Evolutionary conservation across 306 rosid genomes (phyloP).

Genomic region (Pterocarpus santalinus): DNA sequence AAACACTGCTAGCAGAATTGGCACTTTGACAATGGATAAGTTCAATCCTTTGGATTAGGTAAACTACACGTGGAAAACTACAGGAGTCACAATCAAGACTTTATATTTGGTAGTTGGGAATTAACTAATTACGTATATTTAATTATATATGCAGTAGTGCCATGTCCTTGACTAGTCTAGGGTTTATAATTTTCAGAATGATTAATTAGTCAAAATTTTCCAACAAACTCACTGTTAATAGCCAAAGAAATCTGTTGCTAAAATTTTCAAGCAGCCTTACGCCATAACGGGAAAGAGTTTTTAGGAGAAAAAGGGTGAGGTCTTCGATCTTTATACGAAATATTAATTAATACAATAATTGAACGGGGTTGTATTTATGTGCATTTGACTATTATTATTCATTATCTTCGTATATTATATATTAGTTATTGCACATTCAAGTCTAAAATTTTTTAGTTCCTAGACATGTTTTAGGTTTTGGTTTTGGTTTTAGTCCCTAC

Average conservation of each 20-base stretch:
- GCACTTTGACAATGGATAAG: slow-evolving; percentile 47
- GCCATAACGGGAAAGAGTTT: not conserved
- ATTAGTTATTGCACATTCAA: too few species aligned
- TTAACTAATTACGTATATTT: slow-evolving; percentile 24
- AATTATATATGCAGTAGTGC: not conserved
- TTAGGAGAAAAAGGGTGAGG: not conserved
- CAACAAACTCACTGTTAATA: slow-evolving; percentile 21
- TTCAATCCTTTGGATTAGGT: slow-evolving; percentile 51
- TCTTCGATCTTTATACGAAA: not conserved
- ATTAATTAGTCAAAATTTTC: slow-evolving; percentile 31
- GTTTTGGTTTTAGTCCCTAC: too few species aligned
- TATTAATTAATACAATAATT: not conserved
- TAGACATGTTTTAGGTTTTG: too few species aligned
- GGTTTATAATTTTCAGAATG: not conserved
- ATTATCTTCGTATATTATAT: too few species aligned
- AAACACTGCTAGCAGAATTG: slow-evolving; percentile 19
- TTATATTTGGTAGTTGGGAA: slow-evolving; percentile 8
- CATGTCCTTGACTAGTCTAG: slow-evolving; percentile 45
- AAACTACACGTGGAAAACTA: slow-evolving; percentile 62
- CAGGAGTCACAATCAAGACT: slow-evolving; percentile 48
- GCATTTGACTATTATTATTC: not conserved
- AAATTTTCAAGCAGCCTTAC: slow-evolving; percentile 21
- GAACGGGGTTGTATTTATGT: not conserved
- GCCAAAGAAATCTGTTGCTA: slow-evolving; percentile 31
- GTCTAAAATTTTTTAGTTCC: too few species aligned